phyloP scores from a whole-genome alignment of 106 monocot species.

The Phalaenopsis equestris region DNA sequence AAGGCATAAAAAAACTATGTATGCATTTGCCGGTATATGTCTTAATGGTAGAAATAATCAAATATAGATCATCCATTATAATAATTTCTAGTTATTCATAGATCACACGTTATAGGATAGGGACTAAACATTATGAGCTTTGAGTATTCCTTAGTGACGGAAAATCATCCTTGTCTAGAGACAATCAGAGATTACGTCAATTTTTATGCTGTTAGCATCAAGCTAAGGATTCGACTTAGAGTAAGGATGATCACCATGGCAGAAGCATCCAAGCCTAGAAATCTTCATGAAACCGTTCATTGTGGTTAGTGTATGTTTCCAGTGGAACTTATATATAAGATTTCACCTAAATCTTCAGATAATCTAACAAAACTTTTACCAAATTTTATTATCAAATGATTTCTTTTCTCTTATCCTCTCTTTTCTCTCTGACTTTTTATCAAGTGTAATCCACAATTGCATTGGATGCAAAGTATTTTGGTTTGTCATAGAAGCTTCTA shows the following conservation, averaged over 20 bases:
- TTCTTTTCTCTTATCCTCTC: neutral
- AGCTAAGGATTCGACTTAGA: too few species aligned
- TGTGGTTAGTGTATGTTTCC: neutral
- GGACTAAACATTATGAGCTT: too few species aligned
- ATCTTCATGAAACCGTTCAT: neutral
- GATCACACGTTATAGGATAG: neutral
- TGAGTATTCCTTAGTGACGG: too few species aligned
- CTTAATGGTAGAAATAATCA: neutral
- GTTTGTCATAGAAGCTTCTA: neutral
- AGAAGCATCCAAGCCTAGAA: too few species aligned
- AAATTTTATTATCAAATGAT: neutral
- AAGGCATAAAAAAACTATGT: neutral
- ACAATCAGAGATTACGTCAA: too few species aligned
- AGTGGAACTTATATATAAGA: neutral
- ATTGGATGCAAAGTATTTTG: neutral
- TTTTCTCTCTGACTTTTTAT: neutral
- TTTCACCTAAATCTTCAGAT: neutral
- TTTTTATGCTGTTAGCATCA: too few species aligned
- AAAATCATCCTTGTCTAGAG: too few species aligned
- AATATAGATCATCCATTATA: neutral
- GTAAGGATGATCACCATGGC: too few species aligned
- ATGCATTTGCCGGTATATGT: neutral
- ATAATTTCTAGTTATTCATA: neutral
- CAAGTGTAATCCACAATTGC: neutral
- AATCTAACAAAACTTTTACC: neutral